phyloP scores from a whole-genome alignment of 495 filamentous ascomycete species.

The Staphylotrichum longicolle region DNA sequence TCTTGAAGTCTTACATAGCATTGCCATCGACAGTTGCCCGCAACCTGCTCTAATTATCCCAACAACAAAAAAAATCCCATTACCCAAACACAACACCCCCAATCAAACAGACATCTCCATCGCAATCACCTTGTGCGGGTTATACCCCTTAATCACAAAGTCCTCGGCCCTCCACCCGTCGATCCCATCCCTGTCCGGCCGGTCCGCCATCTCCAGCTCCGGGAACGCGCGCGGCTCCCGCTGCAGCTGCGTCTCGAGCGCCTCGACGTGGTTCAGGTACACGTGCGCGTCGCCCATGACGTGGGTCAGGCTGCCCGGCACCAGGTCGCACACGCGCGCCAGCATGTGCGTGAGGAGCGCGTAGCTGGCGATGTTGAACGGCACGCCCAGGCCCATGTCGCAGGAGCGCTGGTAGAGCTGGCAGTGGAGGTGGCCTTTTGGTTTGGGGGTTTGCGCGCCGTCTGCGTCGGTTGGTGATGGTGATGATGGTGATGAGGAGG shows the following conservation, averaged over 20 bases:
- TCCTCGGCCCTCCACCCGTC: constrained; percentile 89
- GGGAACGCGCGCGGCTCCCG: constrained; percentile 83
- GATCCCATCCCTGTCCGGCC: constrained; percentile 53
- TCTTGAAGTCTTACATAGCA: no score
- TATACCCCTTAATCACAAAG: constrained; percentile 83
- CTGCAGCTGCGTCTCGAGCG: constrained; percentile 73
- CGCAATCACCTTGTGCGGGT: constrained; percentile 81
- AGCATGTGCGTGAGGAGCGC: constrained; percentile 92
- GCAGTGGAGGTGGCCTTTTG: constrained; percentile 68
- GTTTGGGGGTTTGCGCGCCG: constrained; percentile 4
- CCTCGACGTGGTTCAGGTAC: constrained; percentile 89
- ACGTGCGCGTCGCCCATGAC: constrained; percentile 97
- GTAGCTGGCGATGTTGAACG: constrained; percentile 96
- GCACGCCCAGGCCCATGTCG: constrained; percentile 96
- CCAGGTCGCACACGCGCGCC: constrained; percentile 77
- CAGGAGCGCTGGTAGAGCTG: constrained; percentile 90
- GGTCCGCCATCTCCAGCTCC: constrained; percentile 58
- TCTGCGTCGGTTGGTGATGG: constrained; percentile 22
- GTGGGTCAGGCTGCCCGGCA: constrained; percentile 81
- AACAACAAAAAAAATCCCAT: neutral
- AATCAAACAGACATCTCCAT: constrained; percentile 92
- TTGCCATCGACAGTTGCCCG: no score
- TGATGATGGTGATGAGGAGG: constrained; percentile 21
- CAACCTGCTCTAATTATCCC: neutral
- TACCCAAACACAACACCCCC: neutral